Base-by-base conservation (phyloP, 768 basidiomycete species). In the Candolleomyces aberdarensis region DNA sequence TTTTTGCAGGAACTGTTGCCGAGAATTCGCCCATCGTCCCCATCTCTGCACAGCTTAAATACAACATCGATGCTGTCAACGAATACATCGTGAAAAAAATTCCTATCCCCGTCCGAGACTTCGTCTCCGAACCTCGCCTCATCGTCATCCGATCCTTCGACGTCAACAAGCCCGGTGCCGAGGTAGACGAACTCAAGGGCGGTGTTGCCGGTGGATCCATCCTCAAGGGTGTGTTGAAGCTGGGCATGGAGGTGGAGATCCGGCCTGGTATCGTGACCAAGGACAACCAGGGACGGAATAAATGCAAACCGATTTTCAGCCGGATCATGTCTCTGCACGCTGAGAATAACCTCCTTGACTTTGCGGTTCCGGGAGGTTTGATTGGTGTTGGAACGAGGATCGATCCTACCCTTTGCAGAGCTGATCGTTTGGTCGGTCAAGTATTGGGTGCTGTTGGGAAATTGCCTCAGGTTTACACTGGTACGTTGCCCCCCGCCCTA, bases 131-230 rank as follows among this genome's bases (percentile, higher is more conserved):
- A 63, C 94, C 97, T 0, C 87, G 89, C 39, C 88, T 99, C 65
- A 98, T 98, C 72, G 96, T 98, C 72, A 99, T 99, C 75, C 94
- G 96, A 65, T 97, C 95, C 19, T 99, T 98, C 77, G 97, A 99
- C 73, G 96, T 99, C 73, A 99, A 99, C 84, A 98, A 97, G 75
- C 97, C 97, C 11, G 97, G 96, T 71, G 87, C 96, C 3, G 94
- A 95, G 70, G 95, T 98, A 3, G 91, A 96, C 66, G 97, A 99
- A 47, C 83, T 98, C 62, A 96, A 98, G 77, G 96, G 96, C 61
- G 97, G 97, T 70, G 97, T 98, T 43, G 97, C 97, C 17, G 97
- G 97, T 74, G 96, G 97, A 19, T 94, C 91, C 11, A 96, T 98
- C 70, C 83, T 99, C 63, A 92, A 87, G 5, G 96, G 97, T 68